Evolutionary conservation across 2,329 filamentous ascomycete genomes (phyloP).

Genomic region (Penicillium glabrum): DNA sequence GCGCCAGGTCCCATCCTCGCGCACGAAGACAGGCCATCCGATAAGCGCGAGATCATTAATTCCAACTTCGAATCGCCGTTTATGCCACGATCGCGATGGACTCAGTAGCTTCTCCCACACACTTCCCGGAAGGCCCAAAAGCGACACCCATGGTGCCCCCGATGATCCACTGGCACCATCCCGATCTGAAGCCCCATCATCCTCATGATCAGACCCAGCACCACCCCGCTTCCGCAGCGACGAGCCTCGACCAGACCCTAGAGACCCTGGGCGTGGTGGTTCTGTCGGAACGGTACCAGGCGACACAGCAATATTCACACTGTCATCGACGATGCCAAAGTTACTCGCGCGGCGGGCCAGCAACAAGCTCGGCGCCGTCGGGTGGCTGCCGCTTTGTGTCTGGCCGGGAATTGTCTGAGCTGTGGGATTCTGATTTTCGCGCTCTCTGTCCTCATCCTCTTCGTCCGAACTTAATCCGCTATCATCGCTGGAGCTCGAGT

Average conservation of each 20-base stretch:
- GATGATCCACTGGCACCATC: constrained; percentile 26
- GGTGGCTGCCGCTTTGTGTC: constrained; percentile 7
- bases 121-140: constrained; percentile 72
- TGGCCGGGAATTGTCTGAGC: constrained; percentile 1
- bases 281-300: constrained; percentile 24
- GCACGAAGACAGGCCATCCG: constrained; percentile 80
- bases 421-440: constrained; percentile 7
- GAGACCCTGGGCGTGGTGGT: constrained; percentile 32
- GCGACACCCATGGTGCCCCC: constrained; percentile 53
- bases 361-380: constrained; percentile 24
- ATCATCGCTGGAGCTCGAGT: constrained; percentile 41
- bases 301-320: constrained; percentile 26
- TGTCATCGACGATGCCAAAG: constrained; percentile 33
- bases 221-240: constrained; percentile 29
- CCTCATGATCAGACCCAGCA: constrained; percentile 33
- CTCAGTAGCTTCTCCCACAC: constrained; percentile 79
- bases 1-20: constrained; percentile 74
- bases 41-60: constrained; percentile 78
- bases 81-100: constrained; percentile 73
- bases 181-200: constrained; percentile 32
- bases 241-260: constrained; percentile 32
- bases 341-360: constrained; percentile 31
- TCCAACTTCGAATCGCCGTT: constrained; percentile 76
- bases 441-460: constrained; percentile 36
- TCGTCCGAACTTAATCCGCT: constrained; percentile 41